These are phyloP conservation scores for grape (Vitis vinifera) DNA, from an alignment of 164 flowering plant species.

Conservation along the genomic window ASM3070453v1 NC_081819.1:22031001-22031500, in stretches of 20 bases:
- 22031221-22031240: constrained; percentile 33
- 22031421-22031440: constrained; percentile 21
- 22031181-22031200: constrained; percentile 34
- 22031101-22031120: constrained; percentile 44
- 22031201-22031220: constrained; percentile 20
- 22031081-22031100: constrained; percentile 36
- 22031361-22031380: constrained; percentile 8
- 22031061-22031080: constrained; percentile 11
- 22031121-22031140: constrained; percentile 42
- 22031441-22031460: constrained; percentile 17
- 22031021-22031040: constrained; percentile 7
- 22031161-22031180: constrained; percentile 36
- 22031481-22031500: too few relatives aligned
- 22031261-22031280: constrained; percentile 37
- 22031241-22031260: constrained; percentile 39
- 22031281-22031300: constrained; percentile 40
- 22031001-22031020: constrained; percentile 30
- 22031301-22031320: constrained; percentile 30
- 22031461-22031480: neutral
- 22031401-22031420: constrained; percentile 22
- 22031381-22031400: constrained; percentile 13
- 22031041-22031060: constrained; percentile 31
- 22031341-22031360: constrained; percentile 34
- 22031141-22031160: constrained; percentile 33
- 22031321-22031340: constrained; percentile 28